Evolutionary conservation across 352 stramenopile species (phyloP), one percentile per base, ranked within the genome.

Genomic region (Pythium vanterpoolii): DNA sequence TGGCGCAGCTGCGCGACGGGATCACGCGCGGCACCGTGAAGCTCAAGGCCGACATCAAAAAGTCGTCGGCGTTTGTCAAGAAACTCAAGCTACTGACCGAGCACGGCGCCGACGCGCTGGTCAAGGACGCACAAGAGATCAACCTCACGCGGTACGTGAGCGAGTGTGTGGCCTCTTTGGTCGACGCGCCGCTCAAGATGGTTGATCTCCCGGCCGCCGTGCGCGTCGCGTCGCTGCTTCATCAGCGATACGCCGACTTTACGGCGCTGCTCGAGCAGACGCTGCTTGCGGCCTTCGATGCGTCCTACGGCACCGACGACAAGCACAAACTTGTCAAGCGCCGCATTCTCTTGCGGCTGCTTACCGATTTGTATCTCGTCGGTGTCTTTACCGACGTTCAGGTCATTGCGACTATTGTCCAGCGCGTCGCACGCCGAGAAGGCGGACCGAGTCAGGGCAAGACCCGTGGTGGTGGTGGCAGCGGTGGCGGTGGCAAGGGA

Each of bases 21-120:
- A 89, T 98, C 54, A 76, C 97, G 42, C 72, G 68, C 2, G 89
- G 79, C 51, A 89, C 90, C 48, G 88, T 98, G 40, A 94, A 90
- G 69, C 88, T 99, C 51, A 99, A 99, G 72, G 94, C 90, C 53
- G 96, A 99, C 79, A 92, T 99, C 52, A 99, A 99, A 74, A 98
- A 98, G 70, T 98, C 90, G 52, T 98, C 94, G 30, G 93, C 96
- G 33, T 99, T 99, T 77, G 96, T 98, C 23, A 99, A 99, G 69
- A 98, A 98, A 68, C 87, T 99, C 56, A 86, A 86, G 53, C 62
- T 82, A 59, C 75, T 97, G 36, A 82, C 68, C 23, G 90, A 97
- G 55, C 60, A 66, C 58, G 83, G 77, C 45, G 74, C 80, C 42
- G 74, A 87, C 30, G 69, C 80, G n/a, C 61, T 97, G 28, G 56